Evolutionary conservation across 2,329 filamentous ascomycete species (phyloP).

Genomic region (Penicillium corylophilum): DNA sequence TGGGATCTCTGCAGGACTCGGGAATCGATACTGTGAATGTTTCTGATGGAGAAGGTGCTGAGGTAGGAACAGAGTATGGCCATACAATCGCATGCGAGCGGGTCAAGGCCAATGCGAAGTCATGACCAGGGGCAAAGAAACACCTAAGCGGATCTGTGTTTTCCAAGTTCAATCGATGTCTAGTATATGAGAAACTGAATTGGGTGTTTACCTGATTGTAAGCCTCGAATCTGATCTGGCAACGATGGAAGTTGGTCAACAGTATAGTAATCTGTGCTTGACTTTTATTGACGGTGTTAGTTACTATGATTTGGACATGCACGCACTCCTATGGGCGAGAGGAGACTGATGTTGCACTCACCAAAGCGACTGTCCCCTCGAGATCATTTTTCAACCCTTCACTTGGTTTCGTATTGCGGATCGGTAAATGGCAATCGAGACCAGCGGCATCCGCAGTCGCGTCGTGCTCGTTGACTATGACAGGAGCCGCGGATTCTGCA

Average conservation of each 20-base stretch:
- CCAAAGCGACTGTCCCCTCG: slow-evolving; percentile 39
- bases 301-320: slow-evolving; percentile 3
- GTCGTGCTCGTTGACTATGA: slow-evolving; percentile 11
- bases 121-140: slow-evolving; percentile 62
- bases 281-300: slow-evolving; percentile 49
- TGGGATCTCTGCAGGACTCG: slow-evolving; percentile 63
- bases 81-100: slow-evolving; percentile 82
- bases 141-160: slow-evolving; percentile 62
- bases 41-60: slow-evolving; percentile 49
- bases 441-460: slow-evolving; percentile 17
- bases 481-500: slow-evolving; percentile 13
- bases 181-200: slow-evolving; percentile 28
- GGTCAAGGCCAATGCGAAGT: slow-evolving; percentile 77
- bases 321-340: neutral
- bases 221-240: slow-evolving; percentile 71
- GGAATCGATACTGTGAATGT: slow-evolving; percentile 79
- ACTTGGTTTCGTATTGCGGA: slow-evolving; percentile 38
- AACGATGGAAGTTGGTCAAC: slow-evolving; percentile 82
- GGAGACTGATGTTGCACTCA: slow-evolving; percentile 17
- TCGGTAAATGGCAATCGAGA: slow-evolving; percentile 33
- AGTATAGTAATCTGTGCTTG: slow-evolving; percentile 78
- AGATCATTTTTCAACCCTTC: slow-evolving; percentile 32
- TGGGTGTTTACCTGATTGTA: slow-evolving; percentile 57
- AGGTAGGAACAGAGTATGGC: slow-evolving; percentile 65
- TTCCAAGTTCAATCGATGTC: slow-evolving; percentile 9